These are phyloP conservation scores for Ambrosia artemisiifolia DNA, from an alignment of 129 eudicot species.

Conservation along the genomic window DNA sequence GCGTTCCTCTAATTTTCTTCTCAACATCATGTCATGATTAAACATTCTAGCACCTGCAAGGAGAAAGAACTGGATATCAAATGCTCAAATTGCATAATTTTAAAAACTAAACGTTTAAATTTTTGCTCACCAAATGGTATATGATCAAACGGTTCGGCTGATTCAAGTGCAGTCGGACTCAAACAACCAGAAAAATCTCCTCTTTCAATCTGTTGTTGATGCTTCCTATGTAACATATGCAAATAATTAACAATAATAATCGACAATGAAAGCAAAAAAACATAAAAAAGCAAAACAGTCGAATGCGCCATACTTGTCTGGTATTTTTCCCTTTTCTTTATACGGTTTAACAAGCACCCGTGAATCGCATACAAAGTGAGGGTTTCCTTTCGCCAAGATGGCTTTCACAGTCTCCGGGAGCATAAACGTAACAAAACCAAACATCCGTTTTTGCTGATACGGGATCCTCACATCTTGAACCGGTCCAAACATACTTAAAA, in stretches of 20 bases:
- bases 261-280: neutral
- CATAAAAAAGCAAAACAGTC: neutral
- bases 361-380: constrained; percentile 93
- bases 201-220: constrained; percentile 61
- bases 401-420: constrained; percentile 89
- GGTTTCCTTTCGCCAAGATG: constrained; percentile 95
- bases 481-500: constrained; percentile 74
- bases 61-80: neutral
- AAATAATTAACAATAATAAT: neutral
- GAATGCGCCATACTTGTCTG: constrained; percentile 55
- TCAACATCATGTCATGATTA: constrained; percentile 61
- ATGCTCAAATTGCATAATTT: neutral
- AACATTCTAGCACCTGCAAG: constrained; percentile 71
- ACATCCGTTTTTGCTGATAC: constrained; percentile 97
- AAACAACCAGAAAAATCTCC: constrained; percentile 62
- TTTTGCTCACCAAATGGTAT: constrained; percentile 52
- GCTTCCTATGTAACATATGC: constrained; percentile 49
- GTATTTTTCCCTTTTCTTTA: constrained; percentile 95
- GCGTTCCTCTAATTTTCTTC: constrained; percentile 76
- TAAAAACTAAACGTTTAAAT: neutral
- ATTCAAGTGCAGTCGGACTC: constrained; percentile 76
- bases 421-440: constrained; percentile 90
- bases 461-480: constrained; percentile 99
- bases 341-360: constrained; percentile 98
- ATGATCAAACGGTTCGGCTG: constrained; percentile 65